phyloP scores from a whole-genome alignment of 345 rosid genomes.

The Eucalyptus leucophloia region DNA sequence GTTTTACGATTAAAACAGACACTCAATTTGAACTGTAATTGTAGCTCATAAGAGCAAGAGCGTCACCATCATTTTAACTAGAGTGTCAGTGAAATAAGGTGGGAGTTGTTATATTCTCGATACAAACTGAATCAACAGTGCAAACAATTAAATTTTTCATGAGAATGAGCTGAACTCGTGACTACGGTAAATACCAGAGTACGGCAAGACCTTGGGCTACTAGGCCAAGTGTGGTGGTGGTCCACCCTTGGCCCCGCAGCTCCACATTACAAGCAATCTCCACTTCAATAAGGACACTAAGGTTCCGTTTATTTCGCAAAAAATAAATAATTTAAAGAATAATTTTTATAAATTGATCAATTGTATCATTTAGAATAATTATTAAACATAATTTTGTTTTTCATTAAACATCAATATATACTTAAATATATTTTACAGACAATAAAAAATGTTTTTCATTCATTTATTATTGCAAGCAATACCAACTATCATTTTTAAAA shows the following conservation, averaged over 20 bases:
- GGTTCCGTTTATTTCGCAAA: rapidly evolving
- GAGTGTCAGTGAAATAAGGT: neutral
- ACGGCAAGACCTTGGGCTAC: neutral
- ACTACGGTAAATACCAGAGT: neutral
- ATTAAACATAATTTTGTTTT: neutral
- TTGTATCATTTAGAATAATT: neutral
- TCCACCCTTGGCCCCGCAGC: neutral
- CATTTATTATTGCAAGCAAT: neutral
- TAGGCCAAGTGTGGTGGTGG: neutral
- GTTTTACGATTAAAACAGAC: rapidly evolving
- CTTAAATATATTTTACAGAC: rapidly evolving
- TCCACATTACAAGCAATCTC: neutral
- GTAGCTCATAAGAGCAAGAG: neutral
- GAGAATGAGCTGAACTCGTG: neutral
- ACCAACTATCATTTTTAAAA: neutral
- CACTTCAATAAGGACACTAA: rapidly evolving
- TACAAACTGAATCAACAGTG: rapidly evolving
- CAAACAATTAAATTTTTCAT: rapidly evolving
- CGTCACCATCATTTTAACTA: neutral
- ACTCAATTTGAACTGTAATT: rapidly evolving
- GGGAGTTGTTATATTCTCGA: neutral
- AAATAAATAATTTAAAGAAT: neutral
- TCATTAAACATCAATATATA: too few species aligned
- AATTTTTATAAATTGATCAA: neutral
- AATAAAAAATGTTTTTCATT: too few species aligned